Percentiles rank a stretch among this genome's conserved stretches.
These are phyloP conservation scores for Saccharomyces paradoxus DNA, from an alignment of 805 yeast genomes.

Conservation along the genomic window DNA sequence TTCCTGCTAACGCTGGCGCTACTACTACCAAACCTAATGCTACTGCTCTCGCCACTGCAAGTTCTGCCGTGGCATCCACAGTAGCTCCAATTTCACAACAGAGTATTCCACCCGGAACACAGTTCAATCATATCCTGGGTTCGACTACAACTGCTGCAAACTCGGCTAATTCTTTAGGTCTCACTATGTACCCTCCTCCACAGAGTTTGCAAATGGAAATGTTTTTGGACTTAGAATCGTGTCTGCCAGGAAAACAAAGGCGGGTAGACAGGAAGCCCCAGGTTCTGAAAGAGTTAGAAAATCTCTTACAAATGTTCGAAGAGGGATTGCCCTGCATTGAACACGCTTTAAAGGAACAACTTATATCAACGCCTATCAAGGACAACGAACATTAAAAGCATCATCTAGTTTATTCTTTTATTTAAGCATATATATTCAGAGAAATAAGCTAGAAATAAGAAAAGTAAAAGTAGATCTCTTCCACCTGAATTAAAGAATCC, in stretches of 20 bases:
- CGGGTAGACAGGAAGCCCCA: conserved; percentile 24
- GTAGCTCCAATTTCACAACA: background rate
- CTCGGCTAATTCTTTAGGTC: background rate
- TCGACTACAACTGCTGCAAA: background rate
- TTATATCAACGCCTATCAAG: conserved; percentile 2
- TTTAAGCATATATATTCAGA: background rate
- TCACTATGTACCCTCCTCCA: conserved; percentile 24
- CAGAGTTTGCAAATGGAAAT: conserved; percentile 18
- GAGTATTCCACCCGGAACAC: background rate
- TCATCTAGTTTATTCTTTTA: background rate
- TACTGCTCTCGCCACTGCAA: background rate
- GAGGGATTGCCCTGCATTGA: conserved; percentile 26
- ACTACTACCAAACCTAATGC: conserved; percentile 1
- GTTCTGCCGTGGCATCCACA: background rate
- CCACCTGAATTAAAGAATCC: background rate
- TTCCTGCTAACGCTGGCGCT: background rate
- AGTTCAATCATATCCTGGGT: background rate
- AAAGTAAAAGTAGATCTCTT: background rate
- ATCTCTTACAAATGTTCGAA: conserved; percentile 23
- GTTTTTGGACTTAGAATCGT: conserved; percentile 22
- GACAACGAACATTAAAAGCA: background rate
- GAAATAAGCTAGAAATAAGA: background rate
- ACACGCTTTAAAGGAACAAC: conserved; percentile 20
- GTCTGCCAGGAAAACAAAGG: conserved; percentile 3
- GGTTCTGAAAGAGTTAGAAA: conserved; percentile 25